A percentile compares a stretch with the other conserved stretches of the same genome.
Conservation (phyloP, 1,139 yeast species). For the Starmera stellimalicola region DNA sequence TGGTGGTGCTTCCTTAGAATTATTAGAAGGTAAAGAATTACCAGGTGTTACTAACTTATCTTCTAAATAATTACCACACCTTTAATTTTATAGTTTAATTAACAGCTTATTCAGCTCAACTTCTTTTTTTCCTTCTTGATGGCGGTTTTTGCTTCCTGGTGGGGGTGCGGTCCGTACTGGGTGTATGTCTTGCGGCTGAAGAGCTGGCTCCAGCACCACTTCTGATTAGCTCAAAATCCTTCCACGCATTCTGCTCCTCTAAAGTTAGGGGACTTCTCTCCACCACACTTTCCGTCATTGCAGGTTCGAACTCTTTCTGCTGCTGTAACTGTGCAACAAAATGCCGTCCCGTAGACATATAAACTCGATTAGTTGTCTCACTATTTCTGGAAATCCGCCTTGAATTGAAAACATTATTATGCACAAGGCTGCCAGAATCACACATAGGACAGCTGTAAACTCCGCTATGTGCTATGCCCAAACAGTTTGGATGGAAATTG, state of each 20-base stretch:
- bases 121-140: constrained; percentile 11
- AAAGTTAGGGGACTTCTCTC: constrained; percentile 10
- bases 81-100: background rate
- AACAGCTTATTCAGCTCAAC: no score
- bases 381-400: constrained; percentile 17
- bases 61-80: constrained; percentile 35
- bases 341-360: constrained; percentile 5
- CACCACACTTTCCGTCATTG: constrained; percentile 5
- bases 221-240: constrained; percentile 13
- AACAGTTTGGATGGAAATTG: constrained; percentile 17
- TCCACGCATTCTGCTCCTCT: constrained; percentile 17
- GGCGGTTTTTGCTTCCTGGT: constrained; percentile 14
- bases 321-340: constrained; percentile 3
- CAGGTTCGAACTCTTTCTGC: background rate
- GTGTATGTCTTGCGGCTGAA: background rate
- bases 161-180: background rate
- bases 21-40: constrained; percentile 93
- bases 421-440: constrained; percentile 14
- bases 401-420: constrained; percentile 10
- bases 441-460: constrained; percentile 21
- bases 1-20: constrained; percentile 98
- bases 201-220: background rate
- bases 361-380: constrained; percentile 17
- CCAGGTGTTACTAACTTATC: constrained; percentile 94
- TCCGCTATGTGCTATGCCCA: constrained; percentile 11